Evolutionary conservation across 2,329 filamentous ascomycete genomes (phyloP).

Genomic region (Talaromyces sp.): DNA sequence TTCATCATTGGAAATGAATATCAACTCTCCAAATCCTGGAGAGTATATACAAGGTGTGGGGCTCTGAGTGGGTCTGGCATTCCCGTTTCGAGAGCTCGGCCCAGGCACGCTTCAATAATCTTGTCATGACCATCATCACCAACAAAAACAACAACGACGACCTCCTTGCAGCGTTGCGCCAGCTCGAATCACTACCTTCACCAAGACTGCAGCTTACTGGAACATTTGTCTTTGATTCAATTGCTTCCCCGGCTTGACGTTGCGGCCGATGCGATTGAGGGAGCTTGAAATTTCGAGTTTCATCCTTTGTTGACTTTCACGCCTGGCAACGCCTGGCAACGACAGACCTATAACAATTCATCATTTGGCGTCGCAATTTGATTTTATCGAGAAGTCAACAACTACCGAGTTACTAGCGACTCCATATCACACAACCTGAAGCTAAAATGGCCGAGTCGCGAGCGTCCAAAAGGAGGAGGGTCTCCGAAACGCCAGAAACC

Average conservation of each 20-base stretch:
- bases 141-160: neutral
- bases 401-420: neutral
- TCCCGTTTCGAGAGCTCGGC: neutral
- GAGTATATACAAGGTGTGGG: neutral
- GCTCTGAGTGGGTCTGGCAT: neutral
- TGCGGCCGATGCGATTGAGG: neutral
- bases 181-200: neutral
- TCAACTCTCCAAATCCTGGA: too few species aligned
- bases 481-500: slow-evolving; percentile 21
- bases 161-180: neutral
- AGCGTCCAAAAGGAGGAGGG: slow-evolving; percentile 30
- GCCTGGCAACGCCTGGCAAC: neutral
- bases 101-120: neutral
- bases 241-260: neutral
- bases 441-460: slow-evolving; percentile 27
- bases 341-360: neutral
- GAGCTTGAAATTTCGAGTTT: neutral
- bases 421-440: neutral
- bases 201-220: neutral
- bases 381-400: neutral
- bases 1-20: too few species aligned
- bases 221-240: neutral
- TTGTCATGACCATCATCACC: neutral
- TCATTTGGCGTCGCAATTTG: neutral
- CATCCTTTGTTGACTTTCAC: neutral